These are phyloP conservation scores for Rhizophora mangle DNA, from an alignment of 345 rosid genomes.

Conservation along the genomic window DNA sequence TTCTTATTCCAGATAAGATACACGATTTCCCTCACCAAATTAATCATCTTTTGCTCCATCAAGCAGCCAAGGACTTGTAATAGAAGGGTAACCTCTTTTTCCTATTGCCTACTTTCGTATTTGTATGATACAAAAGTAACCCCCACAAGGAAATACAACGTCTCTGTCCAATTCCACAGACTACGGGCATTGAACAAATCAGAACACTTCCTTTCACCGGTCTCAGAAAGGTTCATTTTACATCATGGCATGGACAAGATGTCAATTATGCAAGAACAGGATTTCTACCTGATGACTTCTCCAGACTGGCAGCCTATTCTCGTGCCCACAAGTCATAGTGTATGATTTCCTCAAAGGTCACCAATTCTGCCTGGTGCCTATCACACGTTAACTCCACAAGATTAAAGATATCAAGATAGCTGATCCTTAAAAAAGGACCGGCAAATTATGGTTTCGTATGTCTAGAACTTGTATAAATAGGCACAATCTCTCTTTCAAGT, in stretches of 20 bases:
- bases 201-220: no score
- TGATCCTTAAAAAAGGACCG: slow-evolving; percentile 48
- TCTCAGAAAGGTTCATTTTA: no score
- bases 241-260: neutral
- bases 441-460: neutral
- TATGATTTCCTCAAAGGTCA: slow-evolving; percentile 71
- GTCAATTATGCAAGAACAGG: slow-evolving; percentile 45
- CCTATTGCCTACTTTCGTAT: no score
- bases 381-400: slow-evolving; percentile 83
- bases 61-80: neutral
- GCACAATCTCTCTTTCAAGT: neutral
- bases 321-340: slow-evolving; percentile 94
- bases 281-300: slow-evolving; percentile 37
- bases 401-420: slow-evolving; percentile 86
- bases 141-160: neutral
- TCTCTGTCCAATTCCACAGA: neutral
- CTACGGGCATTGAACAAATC: no score
- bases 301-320: slow-evolving; percentile 55
- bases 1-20: neutral
- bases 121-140: neutral
- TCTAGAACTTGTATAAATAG: neutral
- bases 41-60: neutral
- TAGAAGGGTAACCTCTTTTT: no score
- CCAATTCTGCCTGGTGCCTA: slow-evolving; percentile 69
- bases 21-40: neutral